Evolutionary conservation across 2,329 filamentous ascomycete genomes (phyloP), one percentile per base, ranked within the genome.

Genomic region (Pestalotiopsis sp.): DNA sequence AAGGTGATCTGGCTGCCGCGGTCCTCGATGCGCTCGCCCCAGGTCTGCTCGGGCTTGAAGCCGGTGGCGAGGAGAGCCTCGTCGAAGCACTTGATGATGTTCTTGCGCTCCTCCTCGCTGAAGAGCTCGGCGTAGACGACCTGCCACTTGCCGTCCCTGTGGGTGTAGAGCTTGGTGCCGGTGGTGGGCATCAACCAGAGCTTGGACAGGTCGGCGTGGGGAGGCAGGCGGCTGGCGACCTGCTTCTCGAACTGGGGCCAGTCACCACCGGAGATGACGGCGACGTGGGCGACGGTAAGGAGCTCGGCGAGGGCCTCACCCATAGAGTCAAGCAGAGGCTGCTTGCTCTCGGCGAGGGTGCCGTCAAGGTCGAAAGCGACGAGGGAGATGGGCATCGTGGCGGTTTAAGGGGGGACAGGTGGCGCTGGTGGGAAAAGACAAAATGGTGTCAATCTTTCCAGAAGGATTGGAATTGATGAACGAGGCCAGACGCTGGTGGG

Each of bases 151-250:
- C 55, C 64, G 7, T 59, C 64, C 27, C 73, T 72, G 72, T 77
- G 69, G 27, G 72, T 77, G 73, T 81, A 83, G 9, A 83, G 78
- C 71, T 81, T 81, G 36, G 80, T 82, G 27, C 80, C 80, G 5
- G 78, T 81, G 12, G 80, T 82, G 3, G 81, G 81, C 79, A 82
- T 79, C n/a, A 82, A 74, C 80, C 79, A 82, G 36, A 82, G 76
- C 62, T 76, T 79, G 9, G 77, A 75, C n/a, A 78, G 73, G 67
- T 82, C 73, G 11, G 80, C 77, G 64, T 70, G 73, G 14, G 75
- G 49, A 3, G 79, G 78, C 1, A 82, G 76, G 41, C 79, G 78
- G 72, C 75, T 79, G 13, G 76, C 80, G 45, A 81, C 75, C 70
- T 82, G 80, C 73, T 80, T 81, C 66, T 81, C 69, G 74, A 82